Evolutionary conservation across 345 rosid species (phyloP).

Genomic region (Durio zibethinus): DNA sequence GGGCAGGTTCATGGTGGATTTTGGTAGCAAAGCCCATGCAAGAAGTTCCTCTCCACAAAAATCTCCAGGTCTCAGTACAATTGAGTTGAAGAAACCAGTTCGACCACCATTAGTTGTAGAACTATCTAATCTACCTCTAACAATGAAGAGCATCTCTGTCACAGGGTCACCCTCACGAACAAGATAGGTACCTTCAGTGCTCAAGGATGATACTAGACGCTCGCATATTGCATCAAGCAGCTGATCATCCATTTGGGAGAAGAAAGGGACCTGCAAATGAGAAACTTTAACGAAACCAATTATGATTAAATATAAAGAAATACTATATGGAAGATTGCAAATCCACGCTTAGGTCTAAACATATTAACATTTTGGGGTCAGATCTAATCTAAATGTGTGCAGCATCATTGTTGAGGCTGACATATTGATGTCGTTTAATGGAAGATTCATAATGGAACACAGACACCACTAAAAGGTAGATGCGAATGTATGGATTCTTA

Average conservation of each 20-base stretch:
- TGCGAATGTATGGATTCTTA: neutral
- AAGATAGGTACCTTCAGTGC: slow-evolving; percentile 73
- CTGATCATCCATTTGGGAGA: slow-evolving; percentile 96
- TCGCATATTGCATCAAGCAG: slow-evolving; percentile 95
- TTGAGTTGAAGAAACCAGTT: slow-evolving; percentile 90
- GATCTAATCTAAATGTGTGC: neutral
- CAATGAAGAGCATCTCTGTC: slow-evolving; percentile 83
- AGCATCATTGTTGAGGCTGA: neutral
- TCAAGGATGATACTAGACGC: slow-evolving; percentile 73
- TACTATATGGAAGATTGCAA: neutral
- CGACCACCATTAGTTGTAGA: slow-evolving; percentile 91
- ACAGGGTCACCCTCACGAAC: slow-evolving; percentile 96
- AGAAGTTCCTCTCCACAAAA: slow-evolving; percentile 94
- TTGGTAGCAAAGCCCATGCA: slow-evolving; percentile 73
- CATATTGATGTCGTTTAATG: neutral
- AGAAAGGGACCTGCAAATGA: slow-evolving; percentile 72
- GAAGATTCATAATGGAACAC: neutral
- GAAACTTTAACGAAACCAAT: neutral
- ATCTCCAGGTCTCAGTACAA: slow-evolving; percentile 78
- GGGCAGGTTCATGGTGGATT: slow-evolving; percentile 38
- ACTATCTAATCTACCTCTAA: slow-evolving; percentile 88
- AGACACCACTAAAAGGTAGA: neutral
- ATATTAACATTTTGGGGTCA: neutral
- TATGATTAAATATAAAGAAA: neutral
- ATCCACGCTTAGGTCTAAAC: neutral